Percentiles rank a stretch among this genome's conserved stretches.
Evolutionary conservation across 345 rosid species (phyloP).

Genomic region (Gossypium stocksii): DNA sequence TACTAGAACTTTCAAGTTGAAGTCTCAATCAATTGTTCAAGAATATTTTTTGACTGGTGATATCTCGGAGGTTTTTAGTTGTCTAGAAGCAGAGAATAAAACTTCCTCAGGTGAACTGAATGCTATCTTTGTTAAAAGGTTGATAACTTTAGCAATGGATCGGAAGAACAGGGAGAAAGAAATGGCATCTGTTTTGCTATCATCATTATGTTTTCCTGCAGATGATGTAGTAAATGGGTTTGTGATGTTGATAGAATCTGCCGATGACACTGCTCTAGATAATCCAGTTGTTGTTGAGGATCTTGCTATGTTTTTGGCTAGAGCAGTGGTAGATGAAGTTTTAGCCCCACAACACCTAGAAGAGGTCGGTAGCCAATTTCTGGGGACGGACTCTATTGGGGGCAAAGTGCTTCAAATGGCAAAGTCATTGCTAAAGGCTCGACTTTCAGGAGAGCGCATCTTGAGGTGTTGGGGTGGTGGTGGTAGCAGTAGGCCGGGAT

Average conservation of each 20-base stretch:
- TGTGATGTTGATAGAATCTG: conserved; percentile 63
- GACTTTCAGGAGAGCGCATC: conserved; percentile 76
- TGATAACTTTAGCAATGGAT: conserved; percentile 81
- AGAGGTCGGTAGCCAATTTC: conserved; percentile 50
- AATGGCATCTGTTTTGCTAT: conserved; percentile 78
- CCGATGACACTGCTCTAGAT: conserved; percentile 79
- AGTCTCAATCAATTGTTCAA: conserved; percentile 62
- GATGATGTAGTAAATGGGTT: conserved; percentile 68
- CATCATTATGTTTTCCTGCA: conserved; percentile 61
- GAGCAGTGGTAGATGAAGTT: conserved; percentile 84
- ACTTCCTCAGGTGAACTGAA: conserved; percentile 46
- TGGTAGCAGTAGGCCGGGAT: conserved; percentile 52
- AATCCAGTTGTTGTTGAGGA: conserved; percentile 79
- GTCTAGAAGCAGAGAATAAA: conserved; percentile 54
- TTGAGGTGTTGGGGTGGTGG: conserved; percentile 87
- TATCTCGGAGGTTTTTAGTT: conserved; percentile 52
- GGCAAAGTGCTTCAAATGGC: conserved; percentile 67
- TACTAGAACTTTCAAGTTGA: conserved; percentile 44
- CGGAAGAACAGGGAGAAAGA: conserved; percentile 84
- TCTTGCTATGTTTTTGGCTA: conserved; percentile 77
- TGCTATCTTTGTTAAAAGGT: conserved; percentile 63
- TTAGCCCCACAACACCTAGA: conserved; percentile 69
- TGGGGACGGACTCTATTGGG: conserved; percentile 46
- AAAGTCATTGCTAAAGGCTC: conserved; percentile 64
- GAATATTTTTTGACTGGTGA: conserved; percentile 76